These are phyloP conservation scores for Pseudogymnoascus sp. DNA, from an alignment of 2,329 filamentous ascomycete species.

Conservation along the genomic window DNA sequence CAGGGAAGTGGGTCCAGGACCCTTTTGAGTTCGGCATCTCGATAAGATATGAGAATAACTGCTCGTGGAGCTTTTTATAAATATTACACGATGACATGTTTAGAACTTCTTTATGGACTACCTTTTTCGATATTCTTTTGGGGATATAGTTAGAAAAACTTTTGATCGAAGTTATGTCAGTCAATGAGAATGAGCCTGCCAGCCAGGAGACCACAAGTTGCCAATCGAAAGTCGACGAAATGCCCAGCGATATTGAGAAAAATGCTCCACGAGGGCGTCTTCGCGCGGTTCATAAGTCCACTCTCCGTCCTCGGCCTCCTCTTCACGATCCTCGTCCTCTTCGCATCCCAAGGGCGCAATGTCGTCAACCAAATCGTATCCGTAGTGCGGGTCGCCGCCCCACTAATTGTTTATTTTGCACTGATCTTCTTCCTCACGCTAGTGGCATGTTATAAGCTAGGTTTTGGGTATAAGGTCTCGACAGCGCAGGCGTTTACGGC, in stretches of 20 bases:
- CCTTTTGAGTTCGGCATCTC: background rate
- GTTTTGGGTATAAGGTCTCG: conserved; percentile 62
- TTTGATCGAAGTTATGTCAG: background rate
- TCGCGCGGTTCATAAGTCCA: conserved; percentile 61
- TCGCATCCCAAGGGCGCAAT: conserved; percentile 68
- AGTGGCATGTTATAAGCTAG: conserved; percentile 49
- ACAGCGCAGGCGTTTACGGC: conserved; percentile 81
- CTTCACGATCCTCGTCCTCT: conserved; percentile 80
- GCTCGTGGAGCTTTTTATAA: background rate
- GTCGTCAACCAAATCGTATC: conserved; percentile 78
- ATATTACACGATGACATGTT: background rate
- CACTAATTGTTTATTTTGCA: conserved; percentile 72
- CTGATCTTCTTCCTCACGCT: conserved; percentile 66
- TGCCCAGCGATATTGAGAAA: background rate
- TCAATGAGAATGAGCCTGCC: background rate
- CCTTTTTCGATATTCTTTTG: background rate
- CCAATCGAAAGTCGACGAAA: background rate
- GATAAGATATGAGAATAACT: conserved; percentile 6
- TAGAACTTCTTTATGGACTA: background rate
- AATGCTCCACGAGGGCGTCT: conserved; percentile 46
- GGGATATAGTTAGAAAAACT: background rate
- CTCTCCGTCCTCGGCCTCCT: conserved; percentile 74
- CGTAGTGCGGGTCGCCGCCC: conserved; percentile 71
- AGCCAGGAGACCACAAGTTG: background rate
- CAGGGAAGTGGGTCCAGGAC: background rate